phyloP scores from a whole-genome alignment of 1,139 yeast genomes.

The Candida glucosophila region DNA sequence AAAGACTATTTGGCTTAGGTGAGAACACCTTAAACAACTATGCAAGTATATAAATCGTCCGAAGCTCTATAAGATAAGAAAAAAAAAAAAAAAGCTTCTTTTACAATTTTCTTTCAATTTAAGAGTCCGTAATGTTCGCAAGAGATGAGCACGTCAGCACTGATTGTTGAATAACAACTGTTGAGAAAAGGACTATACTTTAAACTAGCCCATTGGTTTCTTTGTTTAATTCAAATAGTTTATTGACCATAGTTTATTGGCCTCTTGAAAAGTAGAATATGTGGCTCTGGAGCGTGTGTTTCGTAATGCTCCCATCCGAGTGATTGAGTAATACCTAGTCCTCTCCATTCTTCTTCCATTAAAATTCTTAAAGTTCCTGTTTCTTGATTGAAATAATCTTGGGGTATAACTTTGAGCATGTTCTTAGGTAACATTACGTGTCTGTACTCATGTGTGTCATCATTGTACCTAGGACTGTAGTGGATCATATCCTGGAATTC shows the following conservation, averaged over 20 bases:
- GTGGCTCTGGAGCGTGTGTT: constrained; percentile 98
- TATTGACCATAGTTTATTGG: constrained; percentile 31
- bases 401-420: constrained; percentile 92
- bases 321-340: constrained; percentile 93
- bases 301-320: constrained; percentile 98
- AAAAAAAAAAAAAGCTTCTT: too few relatives aligned
- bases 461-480: constrained; percentile 86
- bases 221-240: too few relatives aligned
- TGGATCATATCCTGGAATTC: constrained; percentile 94
- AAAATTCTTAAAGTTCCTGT: constrained; percentile 89
- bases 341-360: constrained; percentile 97
- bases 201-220: too few relatives aligned
- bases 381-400: constrained; percentile 89
- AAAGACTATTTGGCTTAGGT: too few relatives aligned
- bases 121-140: too few relatives aligned
- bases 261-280: constrained; percentile 81
- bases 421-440: constrained; percentile 97
- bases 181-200: too few relatives aligned
- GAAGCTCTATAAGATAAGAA: too few relatives aligned
- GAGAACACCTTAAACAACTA: too few relatives aligned
- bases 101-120: too few relatives aligned
- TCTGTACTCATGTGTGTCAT: constrained; percentile 77
- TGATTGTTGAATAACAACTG: too few relatives aligned
- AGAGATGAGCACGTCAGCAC: too few relatives aligned
- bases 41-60: too few relatives aligned